Evolutionary conservation across 495 filamentous ascomycete genomes (phyloP), one percentile per base, ranked within the genome.

Genomic region (Aspergillus funiculosus): DNA sequence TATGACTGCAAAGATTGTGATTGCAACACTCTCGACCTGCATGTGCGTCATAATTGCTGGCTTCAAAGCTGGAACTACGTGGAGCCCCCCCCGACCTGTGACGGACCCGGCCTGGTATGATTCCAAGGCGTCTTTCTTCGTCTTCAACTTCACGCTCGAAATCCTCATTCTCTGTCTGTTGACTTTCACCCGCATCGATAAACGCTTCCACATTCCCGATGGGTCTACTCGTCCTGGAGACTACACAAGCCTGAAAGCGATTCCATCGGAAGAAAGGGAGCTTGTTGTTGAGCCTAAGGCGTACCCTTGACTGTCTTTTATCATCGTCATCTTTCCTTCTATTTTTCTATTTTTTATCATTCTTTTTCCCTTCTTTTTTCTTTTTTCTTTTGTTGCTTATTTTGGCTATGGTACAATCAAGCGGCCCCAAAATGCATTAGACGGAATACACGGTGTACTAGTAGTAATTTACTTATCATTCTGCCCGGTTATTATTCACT

Each of bases 111-210:
- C 79, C 2, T 83, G 79, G 73, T 92, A 83, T 49, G 74, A 84
- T 50, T 66, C 60, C 48, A 83, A 83, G 53, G 75, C 79, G 2
- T 78, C 76, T 54, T 95, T 92, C 65, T 95, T 89, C 63, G 57
- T 80, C 52, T 89, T 94, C 70, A 79, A 83, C 58, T 89, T 89
- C 51, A 67, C 62, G 0, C 67, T 88, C 9, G 90, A 96, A 63
- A 61, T 88, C 19, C 15, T 81, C 3, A 77, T 91, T 9, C 74
- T 91, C 2, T 64, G 64, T 6, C 51, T 81, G 3, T 90, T 85
- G 59, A 72, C 79, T 2, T 50, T 85, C 4, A 66, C 67, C 3
- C 73, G 87, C 17, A 76, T 91, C 24, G 89, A 96, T 53, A 70
- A 71, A 46, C 75, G 82, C 5, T 94, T 94, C 60, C 68, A 78